Conservation (phyloP, 257 asterid genomes). For the Forsythia suspensa region DNA sequence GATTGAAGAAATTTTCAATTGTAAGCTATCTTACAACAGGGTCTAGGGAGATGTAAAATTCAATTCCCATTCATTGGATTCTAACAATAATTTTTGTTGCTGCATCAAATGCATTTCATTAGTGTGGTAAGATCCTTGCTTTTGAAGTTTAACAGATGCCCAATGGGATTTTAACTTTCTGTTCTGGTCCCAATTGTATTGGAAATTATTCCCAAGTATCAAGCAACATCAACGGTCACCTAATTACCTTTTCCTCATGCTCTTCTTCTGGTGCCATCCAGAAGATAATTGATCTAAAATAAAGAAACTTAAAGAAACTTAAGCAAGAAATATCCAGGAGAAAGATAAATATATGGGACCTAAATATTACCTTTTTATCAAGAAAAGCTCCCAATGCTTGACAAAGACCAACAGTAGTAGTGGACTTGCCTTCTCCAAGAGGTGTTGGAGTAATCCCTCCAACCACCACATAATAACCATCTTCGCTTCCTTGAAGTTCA, state of each 20-base stretch:
- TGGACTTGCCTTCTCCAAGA: constrained; percentile 98
- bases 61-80: neutral
- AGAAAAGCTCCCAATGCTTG: constrained; percentile 98
- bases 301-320: neutral
- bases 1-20: neutral
- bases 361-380: constrained; percentile 69
- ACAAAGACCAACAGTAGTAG: constrained; percentile 97
- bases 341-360: neutral
- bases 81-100: neutral
- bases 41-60: neutral
- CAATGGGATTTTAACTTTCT: neutral
- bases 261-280: neutral
- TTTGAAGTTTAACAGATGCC: neutral
- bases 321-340: neutral
- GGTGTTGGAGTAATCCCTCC: constrained; percentile 99
- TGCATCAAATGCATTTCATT: neutral
- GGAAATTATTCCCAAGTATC: neutral
- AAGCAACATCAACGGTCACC: neutral
- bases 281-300: neutral
- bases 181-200: neutral
- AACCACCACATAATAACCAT: constrained; percentile 95
- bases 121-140: neutral
- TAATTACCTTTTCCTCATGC: neutral
- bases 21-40: neutral
- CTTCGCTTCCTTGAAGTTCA: constrained; percentile 57